Percentiles rank a stretch among this genome's conserved stretches.
These are phyloP conservation scores for Stemphylium lycopersici DNA, from an alignment of 2,329 filamentous ascomycete genomes.

Conservation along the genomic window DNA sequence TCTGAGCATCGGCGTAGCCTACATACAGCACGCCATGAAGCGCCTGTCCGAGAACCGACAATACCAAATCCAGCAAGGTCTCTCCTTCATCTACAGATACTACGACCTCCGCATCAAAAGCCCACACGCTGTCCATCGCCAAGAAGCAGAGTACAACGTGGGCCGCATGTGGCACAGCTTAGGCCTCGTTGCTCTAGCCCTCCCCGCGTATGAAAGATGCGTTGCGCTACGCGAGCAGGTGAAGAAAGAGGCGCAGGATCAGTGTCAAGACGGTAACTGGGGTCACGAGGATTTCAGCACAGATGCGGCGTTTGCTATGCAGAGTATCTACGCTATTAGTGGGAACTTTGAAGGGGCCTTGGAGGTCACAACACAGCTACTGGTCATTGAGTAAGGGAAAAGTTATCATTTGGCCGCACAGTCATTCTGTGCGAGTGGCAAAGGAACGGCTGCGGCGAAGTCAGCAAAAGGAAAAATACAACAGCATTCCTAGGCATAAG, in stretches of 20 bases:
- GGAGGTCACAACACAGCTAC: constrained; percentile 64
- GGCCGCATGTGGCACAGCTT: constrained; percentile 77
- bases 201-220: constrained; percentile 71
- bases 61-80: constrained; percentile 82
- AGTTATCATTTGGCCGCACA: not conserved
- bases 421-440: too few relatives aligned
- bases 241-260: constrained; percentile 18
- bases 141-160: constrained; percentile 84
- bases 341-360: constrained; percentile 68
- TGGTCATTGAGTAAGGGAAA: constrained; percentile 50
- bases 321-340: constrained; percentile 68
- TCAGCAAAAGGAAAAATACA: too few relatives aligned
- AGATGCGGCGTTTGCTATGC: constrained; percentile 77
- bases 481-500: too few relatives aligned
- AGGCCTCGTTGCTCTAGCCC: constrained; percentile 73
- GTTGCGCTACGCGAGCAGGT: constrained; percentile 58
- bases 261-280: constrained; percentile 43
- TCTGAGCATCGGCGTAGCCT: constrained; percentile 74
- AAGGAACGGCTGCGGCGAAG: too few relatives aligned
- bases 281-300: constrained; percentile 64
- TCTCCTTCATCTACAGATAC: constrained; percentile 80
- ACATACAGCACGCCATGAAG: constrained; percentile 88
- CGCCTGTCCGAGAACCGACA: constrained; percentile 89
- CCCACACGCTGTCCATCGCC: constrained; percentile 56
- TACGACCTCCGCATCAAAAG: constrained; percentile 63